Evolutionary conservation across 306 rosid species (phyloP), one percentile per base, ranked within the genome.

Genomic region (Fragaria nilgerrensis): DNA sequence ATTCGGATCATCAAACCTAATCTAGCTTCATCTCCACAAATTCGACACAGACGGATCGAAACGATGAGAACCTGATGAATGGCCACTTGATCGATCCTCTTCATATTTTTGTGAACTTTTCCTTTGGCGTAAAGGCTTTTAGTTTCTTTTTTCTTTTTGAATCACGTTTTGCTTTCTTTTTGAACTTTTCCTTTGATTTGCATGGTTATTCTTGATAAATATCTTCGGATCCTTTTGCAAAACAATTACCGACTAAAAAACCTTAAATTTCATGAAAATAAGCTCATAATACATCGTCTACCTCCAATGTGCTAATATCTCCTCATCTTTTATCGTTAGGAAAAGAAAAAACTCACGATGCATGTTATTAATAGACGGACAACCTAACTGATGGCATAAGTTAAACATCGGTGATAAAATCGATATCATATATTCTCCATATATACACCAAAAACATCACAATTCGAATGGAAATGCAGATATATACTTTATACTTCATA

Each of bases 161-260:
- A 65, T 65, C 70, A 65, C 47, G 15, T 65, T 64, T 34, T 34
- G 19, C 69, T 64, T 65, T 65, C 23, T n/a, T n/a, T n/a, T n/a
- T n/a, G n/a, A n/a, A n/a, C n/a, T n/a, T n/a, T n/a, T n/a, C 19
- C 4, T 29, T 62, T 62, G 11, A 4, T 25, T 29, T 29, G 67
- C 67, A 62, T 2, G 41, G 10, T 62, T 29, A 62, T 15, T 29
- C 4, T 62, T 14, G 4, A 27, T 13, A 62, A 27, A 29, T 29
- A 62, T 62, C 67, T 8, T 55, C 29, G 9, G 27, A 9, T n/a
- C 55, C 45, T 43, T 43, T 43, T 8, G 45, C 11, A 43, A 43
- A 43, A 43, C 45, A 39, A 39, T 5, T 39, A 39, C 43, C 43
- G 43, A 39, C 43, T 39, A 5, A 39, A 39, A 5, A 37, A 37